A percentile compares a stretch with the other conserved stretches of the same genome.
These are phyloP conservation scores for Scedosporium minutisporum DNA, from an alignment of 2,329 filamentous ascomycete genomes.

Conservation along the genomic window DNA sequence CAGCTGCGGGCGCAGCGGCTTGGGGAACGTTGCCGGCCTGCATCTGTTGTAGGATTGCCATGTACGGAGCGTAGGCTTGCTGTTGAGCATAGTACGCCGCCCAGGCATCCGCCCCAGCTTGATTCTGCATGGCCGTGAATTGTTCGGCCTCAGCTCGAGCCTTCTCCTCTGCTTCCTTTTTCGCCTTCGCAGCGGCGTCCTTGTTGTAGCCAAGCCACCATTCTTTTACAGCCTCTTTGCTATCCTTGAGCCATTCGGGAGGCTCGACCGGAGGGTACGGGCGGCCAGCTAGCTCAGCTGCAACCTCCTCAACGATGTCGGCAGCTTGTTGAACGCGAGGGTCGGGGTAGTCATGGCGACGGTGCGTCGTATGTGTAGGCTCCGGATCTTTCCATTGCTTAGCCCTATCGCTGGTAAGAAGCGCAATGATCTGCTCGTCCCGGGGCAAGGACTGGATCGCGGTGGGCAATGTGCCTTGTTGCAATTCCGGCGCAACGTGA, in stretches of 20 bases:
- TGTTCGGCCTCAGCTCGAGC: constrained; percentile 11
- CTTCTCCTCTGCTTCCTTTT: constrained; percentile 25
- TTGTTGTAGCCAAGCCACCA: constrained; percentile 43
- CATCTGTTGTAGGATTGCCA: constrained; percentile 8
- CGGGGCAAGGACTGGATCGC: constrained; percentile 7
- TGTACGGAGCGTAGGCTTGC: constrained; percentile 5
- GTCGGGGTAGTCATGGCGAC: constrained; percentile 31
- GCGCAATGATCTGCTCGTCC: constrained; percentile 19
- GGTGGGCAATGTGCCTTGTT: neutral
- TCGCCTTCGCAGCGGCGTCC: constrained; percentile 26
- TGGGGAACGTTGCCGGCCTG: constrained; percentile 2
- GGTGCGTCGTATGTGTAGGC: constrained; percentile 18
- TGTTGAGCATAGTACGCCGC: constrained; percentile 11
- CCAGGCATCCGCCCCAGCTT: constrained; percentile 3
- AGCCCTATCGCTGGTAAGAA: constrained; percentile 34
- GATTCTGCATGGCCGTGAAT: constrained; percentile 1
- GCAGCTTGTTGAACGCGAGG: constrained; percentile 31
- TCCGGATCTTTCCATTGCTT: constrained; percentile 33
- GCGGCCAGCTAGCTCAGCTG: constrained; percentile 27
- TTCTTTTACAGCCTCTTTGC: constrained; percentile 35
- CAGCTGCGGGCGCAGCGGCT: neutral
- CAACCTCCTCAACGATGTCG: constrained; percentile 31
- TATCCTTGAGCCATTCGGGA: constrained; percentile 40
- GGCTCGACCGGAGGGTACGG: constrained; percentile 41
- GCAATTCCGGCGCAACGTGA: neutral